phyloP scores from a whole-genome alignment of 208 protist species.

The Polymyxa betae region DNA sequence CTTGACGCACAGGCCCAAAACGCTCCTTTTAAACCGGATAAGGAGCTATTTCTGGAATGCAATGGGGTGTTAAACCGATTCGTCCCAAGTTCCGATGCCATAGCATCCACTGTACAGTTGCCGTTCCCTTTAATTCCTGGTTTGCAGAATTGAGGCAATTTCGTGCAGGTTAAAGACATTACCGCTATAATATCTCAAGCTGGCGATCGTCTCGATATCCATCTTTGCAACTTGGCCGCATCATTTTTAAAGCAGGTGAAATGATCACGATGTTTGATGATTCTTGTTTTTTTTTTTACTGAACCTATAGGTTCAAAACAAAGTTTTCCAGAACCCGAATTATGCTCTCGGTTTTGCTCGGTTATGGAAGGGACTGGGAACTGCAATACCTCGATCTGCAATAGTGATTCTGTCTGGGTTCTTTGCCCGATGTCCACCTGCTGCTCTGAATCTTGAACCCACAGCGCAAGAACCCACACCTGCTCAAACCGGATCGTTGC shows the following conservation, averaged over 20 bases:
- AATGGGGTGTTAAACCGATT: neutral
- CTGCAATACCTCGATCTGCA: neutral
- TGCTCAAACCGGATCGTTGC: neutral
- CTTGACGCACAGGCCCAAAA: neutral
- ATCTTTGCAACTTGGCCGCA: neutral
- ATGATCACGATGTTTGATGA: neutral
- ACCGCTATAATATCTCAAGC: neutral
- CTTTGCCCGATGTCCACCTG: neutral
- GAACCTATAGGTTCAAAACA: neutral
- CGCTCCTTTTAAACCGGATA: neutral
- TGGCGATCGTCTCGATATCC: neutral
- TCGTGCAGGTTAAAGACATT: neutral
- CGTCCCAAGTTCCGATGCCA: neutral
- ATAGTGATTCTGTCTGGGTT: neutral
- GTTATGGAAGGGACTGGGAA: neutral
- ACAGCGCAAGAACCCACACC: neutral
- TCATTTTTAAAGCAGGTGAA: neutral
- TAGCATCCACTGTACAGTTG: neutral
- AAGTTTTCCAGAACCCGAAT: neutral
- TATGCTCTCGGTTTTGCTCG: neutral
- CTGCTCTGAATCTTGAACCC: neutral
- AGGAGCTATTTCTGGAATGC: neutral
- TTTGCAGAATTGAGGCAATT: neutral
- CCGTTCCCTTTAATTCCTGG: neutral
- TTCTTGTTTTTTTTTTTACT: neutral